A percentile compares a stretch with the other conserved stretches of the same genome.
phyloP scores from a whole-genome alignment of 2,329 filamentous ascomycete species.

The Aureobasidium sp. region DNA sequence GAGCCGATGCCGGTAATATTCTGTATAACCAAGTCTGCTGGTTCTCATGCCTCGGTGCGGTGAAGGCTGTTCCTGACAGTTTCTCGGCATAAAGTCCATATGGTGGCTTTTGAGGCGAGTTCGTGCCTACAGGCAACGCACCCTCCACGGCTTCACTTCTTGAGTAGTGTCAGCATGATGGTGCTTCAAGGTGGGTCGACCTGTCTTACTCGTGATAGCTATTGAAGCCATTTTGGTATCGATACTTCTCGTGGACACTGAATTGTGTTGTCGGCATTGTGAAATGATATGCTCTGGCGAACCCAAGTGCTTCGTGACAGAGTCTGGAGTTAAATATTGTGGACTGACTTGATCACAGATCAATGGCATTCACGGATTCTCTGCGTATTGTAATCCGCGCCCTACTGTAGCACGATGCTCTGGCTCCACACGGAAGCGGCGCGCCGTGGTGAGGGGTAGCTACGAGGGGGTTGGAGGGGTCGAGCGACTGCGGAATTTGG shows the following conservation, averaged over 20 bases:
- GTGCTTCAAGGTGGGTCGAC: neutral
- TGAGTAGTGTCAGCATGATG: constrained; percentile 14
- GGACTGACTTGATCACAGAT: neutral
- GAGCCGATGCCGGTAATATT: constrained; percentile 51
- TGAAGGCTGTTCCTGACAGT: constrained; percentile 54
- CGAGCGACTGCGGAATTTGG: neutral
- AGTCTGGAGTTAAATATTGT: neutral
- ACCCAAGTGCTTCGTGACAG: neutral
- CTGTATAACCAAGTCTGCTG: constrained; percentile 55
- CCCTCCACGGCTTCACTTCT: constrained; percentile 71
- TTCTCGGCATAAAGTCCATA: constrained; percentile 75
- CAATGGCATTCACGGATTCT: neutral
- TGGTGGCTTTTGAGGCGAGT: constrained; percentile 74
- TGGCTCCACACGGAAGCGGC: neutral
- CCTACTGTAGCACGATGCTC: neutral
- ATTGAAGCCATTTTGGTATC: constrained; percentile 72
- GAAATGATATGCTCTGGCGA: neutral
- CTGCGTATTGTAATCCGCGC: neutral
- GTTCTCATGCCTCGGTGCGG: constrained; percentile 50
- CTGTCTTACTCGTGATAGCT: constrained; percentile 64
- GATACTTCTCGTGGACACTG: constrained; percentile 59
- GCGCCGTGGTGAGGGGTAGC: constrained; percentile 11
- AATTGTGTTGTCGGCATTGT: constrained; percentile 60
- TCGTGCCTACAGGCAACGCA: constrained; percentile 66
- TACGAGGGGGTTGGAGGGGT: neutral